Evolutionary conservation across 139 green algal species (phyloP).

Genomic region (Coelastrella sp.): DNA sequence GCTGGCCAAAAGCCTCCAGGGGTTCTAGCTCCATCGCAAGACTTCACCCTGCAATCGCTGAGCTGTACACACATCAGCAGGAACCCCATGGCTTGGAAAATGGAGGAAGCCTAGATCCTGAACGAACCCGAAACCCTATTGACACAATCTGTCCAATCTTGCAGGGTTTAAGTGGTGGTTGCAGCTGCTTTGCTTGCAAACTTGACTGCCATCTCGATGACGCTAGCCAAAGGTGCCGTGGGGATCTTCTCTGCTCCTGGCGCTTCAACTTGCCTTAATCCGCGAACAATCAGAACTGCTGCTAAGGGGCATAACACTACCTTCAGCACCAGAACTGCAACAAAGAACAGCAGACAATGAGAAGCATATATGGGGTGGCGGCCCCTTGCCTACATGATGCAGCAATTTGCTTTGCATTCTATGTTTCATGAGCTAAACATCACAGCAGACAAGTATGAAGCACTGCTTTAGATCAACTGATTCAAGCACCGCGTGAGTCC

Average conservation of each 20-base stretch:
- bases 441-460: background rate
- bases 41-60: no score
- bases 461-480: background rate
- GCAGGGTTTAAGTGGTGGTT: background rate
- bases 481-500: no score
- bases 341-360: background rate
- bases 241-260: slow-evolving; percentile 1
- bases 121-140: no score
- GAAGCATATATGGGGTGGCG: no score
- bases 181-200: background rate
- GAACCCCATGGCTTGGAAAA: no score
- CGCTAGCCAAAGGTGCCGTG: slow-evolving; percentile 12
- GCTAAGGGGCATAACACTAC: slow-evolving; percentile 45
- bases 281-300: background rate
- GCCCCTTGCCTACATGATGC: no score
- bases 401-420: no score
- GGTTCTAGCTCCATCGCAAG: no score
- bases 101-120: no score
- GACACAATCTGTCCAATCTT: no score
- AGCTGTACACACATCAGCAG: no score
- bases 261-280: background rate
- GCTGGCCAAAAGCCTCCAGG: no score
- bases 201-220: slow-evolving; percentile 43
- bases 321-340: slow-evolving; percentile 35
- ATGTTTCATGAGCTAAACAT: background rate